A percentile compares a stretch with the other conserved stretches of the same genome.
These are phyloP conservation scores for Theileria annulata DNA, from an alignment of 169 alveolate genomes.

Conservation along the genomic window DNA sequence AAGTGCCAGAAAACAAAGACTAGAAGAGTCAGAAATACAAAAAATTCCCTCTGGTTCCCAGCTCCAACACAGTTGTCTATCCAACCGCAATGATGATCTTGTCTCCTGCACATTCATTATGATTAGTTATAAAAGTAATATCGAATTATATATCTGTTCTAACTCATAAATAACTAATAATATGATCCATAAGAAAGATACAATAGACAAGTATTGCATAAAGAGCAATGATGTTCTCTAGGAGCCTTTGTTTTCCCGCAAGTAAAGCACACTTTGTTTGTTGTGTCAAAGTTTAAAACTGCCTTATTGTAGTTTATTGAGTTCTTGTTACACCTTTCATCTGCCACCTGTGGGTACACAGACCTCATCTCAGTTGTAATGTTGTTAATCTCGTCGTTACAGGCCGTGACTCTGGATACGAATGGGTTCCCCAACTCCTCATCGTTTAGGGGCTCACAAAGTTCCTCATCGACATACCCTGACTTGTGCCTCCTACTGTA, in stretches of 20 bases:
- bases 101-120: constrained; percentile 62
- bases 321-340: constrained; percentile 51
- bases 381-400: constrained; percentile 44
- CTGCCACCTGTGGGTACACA: constrained; percentile 66
- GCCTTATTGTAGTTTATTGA: constrained; percentile 17
- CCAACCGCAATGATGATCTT: constrained; percentile 97
- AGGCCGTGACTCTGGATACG: constrained; percentile 32
- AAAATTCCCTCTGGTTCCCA: constrained; percentile 75
- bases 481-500: neutral
- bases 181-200: constrained; percentile 20
- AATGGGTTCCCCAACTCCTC: constrained; percentile 33
- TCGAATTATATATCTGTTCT: neutral
- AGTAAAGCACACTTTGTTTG: constrained; percentile 76
- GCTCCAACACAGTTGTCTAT: constrained; percentile 93
- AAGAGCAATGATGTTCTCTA: constrained; percentile 83
- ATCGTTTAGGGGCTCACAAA: constrained; percentile 43
- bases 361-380: constrained; percentile 67
- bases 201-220: constrained; percentile 80
- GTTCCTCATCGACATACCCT: constrained; percentile 32
- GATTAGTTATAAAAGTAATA: neutral
- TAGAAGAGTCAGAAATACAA: constrained; percentile 63
- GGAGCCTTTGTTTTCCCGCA: constrained; percentile 79
- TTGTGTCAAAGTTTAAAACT: constrained; percentile 24
- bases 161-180: neutral
- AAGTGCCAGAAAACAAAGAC: constrained; percentile 66